Percentiles rank a stretch among this genome's conserved stretches.
Conservation (phyloP, 352 stramenopile genomes). For the Pythium chondricola region DNA sequence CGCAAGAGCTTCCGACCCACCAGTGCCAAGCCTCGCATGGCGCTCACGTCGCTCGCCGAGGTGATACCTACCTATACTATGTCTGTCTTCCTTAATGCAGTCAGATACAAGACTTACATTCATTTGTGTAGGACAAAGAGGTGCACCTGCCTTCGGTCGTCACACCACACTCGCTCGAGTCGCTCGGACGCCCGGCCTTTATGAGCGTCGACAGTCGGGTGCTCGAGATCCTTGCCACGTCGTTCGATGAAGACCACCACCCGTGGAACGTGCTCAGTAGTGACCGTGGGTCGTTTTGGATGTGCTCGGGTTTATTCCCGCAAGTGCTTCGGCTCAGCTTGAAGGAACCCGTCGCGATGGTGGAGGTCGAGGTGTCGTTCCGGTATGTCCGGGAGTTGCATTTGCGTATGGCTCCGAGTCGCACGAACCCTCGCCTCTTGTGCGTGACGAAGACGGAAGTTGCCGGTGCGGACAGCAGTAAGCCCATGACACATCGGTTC, state of each 20-base stretch:
- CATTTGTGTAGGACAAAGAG: conserved; percentile 39
- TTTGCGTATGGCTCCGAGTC: conserved; percentile 34
- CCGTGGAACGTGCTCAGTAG: conserved; percentile 47
- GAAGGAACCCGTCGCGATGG: conserved; percentile 48
- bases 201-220: conserved; percentile 25
- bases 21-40: conserved; percentile 57
- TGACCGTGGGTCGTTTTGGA: conserved; percentile 54
- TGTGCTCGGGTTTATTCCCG: conserved; percentile 65
- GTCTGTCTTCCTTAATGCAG: neutral
- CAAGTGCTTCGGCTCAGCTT: conserved; percentile 64
- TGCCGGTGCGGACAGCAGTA: conserved; percentile 28
- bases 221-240: conserved; percentile 59
- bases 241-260: conserved; percentile 43
- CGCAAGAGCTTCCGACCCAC: conserved; percentile 68
- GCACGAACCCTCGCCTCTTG: conserved; percentile 25
- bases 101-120: too few relatives aligned
- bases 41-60: conserved; percentile 49
- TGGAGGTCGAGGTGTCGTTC: conserved; percentile 61
- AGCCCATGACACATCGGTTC: conserved; percentile 52
- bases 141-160: conserved; percentile 30
- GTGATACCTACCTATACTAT: conserved; percentile 6
- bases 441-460: conserved; percentile 30
- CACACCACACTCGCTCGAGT: conserved; percentile 7
- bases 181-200: conserved; percentile 25
- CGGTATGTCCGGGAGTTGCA: conserved; percentile 54